These are phyloP conservation scores for Didymellaceae sp. DNA, from an alignment of 2,329 filamentous ascomycete genomes.

Conservation along the genomic window DNA sequence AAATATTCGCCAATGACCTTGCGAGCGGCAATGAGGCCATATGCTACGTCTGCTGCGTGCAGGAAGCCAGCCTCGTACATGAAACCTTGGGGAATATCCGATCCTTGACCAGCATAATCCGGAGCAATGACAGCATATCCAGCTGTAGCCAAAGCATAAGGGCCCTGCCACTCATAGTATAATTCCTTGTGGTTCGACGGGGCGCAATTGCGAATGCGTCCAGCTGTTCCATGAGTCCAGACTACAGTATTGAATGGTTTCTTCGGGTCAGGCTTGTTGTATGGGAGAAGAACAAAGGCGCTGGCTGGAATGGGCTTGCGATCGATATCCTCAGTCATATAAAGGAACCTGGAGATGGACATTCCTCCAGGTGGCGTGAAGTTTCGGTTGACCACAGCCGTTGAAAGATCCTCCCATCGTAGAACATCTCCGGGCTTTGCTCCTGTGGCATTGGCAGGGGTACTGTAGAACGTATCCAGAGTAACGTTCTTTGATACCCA, in stretches of 20 bases:
- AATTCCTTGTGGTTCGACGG: constrained; percentile 29
- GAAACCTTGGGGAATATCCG: constrained; percentile 29
- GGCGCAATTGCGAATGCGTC: constrained; percentile 24
- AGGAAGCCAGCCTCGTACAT: constrained; percentile 32
- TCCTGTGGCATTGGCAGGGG: constrained; percentile 18
- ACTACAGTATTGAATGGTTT: constrained; percentile 26
- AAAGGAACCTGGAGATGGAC: constrained; percentile 28
- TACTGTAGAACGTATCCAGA: constrained; percentile 23
- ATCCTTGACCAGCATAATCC: constrained; percentile 29
- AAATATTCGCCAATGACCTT: constrained; percentile 25
- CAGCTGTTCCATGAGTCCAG: constrained; percentile 29
- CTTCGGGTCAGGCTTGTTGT: constrained; percentile 17
- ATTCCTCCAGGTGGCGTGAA: constrained; percentile 25
- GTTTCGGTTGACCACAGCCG: constrained; percentile 20
- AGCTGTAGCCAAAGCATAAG: constrained; percentile 22
- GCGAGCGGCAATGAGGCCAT: constrained; percentile 26
- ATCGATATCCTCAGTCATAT: constrained; percentile 33
- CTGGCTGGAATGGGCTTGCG: constrained; percentile 28
- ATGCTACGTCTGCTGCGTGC: constrained; percentile 29
- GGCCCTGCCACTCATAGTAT: constrained; percentile 31
- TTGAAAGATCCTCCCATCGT: constrained; percentile 26
- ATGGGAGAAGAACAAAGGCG: constrained; percentile 29
- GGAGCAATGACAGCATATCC: constrained; percentile 32
- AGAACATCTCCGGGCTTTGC: constrained; percentile 28
- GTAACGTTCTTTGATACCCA: constrained; percentile 20